Conservation (phyloP, 2,329 filamentous ascomycete genomes). For the Trichoderma afroharzianum region DNA sequence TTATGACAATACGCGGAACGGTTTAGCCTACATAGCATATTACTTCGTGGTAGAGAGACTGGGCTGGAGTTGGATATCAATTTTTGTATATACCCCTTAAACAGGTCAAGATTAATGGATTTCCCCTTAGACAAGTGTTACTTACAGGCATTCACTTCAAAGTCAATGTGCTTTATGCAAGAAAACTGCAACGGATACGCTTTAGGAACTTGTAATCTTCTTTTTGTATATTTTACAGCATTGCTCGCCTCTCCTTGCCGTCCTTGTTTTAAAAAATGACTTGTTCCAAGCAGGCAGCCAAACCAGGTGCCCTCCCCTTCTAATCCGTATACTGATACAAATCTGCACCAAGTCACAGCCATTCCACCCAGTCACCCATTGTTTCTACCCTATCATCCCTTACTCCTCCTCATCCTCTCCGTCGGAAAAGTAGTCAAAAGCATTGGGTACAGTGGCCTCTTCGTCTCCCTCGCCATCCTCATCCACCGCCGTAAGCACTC, state of each 20-base stretch:
- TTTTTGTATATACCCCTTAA: not conserved
- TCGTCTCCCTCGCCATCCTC: slow-evolving; percentile 74
- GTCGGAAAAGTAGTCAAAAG: slow-evolving; percentile 78
- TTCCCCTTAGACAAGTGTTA: too few relatives aligned
- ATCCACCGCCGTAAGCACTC: slow-evolving; percentile 80
- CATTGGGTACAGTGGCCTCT: slow-evolving; percentile 65
- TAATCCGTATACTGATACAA: slow-evolving; percentile 14
- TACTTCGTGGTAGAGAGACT: not conserved
- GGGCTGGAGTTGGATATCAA: not conserved
- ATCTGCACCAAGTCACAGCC: not conserved
- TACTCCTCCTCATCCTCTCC: slow-evolving; percentile 45
- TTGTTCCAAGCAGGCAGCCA: not conserved
- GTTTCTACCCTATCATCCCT: not conserved
- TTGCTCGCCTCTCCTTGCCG: not conserved
- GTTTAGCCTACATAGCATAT: not conserved
- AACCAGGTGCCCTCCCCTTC: not conserved
- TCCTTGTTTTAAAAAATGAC: not conserved
- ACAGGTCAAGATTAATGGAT: not conserved
- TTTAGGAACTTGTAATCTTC: not conserved
- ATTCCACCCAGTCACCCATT: not conserved
- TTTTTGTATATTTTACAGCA: not conserved
- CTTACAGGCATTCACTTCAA: too few relatives aligned
- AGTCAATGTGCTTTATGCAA: not conserved
- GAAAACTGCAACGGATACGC: not conserved
- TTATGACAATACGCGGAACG: not conserved